Conservation (phyloP, 257 asterid genomes). For the Scutellaria baicalensis region DNA sequence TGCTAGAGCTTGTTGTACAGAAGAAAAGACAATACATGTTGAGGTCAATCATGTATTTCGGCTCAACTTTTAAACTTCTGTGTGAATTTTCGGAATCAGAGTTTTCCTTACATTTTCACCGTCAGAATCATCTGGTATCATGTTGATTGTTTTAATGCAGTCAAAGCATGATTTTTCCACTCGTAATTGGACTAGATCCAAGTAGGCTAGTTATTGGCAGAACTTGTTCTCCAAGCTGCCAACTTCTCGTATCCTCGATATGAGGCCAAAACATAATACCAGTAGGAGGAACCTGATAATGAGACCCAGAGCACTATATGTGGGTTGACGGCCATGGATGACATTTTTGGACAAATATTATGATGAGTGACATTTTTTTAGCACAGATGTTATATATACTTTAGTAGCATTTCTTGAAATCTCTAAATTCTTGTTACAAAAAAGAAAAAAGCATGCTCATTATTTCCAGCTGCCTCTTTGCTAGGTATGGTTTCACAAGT, state of each 20-base stretch:
- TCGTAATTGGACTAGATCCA: neutral
- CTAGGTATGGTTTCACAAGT: neutral
- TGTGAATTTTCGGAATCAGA: conserved; percentile 19
- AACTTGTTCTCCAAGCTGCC: neutral
- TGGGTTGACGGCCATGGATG: no score
- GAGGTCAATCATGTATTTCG: conserved; percentile 42
- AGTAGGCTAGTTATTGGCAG: neutral
- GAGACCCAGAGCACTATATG: neutral
- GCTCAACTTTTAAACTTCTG: conserved; percentile 32
- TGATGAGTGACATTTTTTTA: no score
- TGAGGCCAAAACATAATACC: neutral
- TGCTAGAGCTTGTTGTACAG: conserved; percentile 10
- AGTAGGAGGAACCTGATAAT: neutral
- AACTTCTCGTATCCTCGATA: neutral
- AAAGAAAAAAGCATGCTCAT: no score
- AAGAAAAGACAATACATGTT: conserved; percentile 17
- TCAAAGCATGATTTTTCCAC: conserved; percentile 2
- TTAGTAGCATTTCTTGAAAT: no score
- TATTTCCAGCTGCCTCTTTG: no score
- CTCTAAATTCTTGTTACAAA: no score
- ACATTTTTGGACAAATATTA: no score
- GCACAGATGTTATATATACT: no score
- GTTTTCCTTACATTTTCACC: neutral
- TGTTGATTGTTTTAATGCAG: conserved; percentile 1
- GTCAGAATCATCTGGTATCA: neutral